These are phyloP conservation scores for Pyropia yezoensis DNA, from an alignment of 23 red algal species.

Conservation along the genomic window DNA sequence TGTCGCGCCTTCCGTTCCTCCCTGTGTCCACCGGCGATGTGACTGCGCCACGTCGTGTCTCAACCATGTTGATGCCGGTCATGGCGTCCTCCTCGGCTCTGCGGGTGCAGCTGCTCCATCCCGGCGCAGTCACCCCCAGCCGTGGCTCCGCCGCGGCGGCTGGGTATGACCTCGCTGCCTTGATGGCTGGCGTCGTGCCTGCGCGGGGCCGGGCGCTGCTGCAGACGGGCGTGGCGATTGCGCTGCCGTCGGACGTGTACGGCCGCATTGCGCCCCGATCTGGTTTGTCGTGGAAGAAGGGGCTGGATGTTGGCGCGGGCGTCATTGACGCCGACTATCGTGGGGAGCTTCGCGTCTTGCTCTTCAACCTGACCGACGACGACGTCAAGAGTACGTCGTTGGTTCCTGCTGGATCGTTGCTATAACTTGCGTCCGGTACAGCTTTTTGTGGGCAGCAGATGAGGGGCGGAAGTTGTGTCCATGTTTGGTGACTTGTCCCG, in stretches of 20 bases:
- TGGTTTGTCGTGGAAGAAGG: constrained; percentile 64
- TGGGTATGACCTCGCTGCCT: constrained; percentile 69
- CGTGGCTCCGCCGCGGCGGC: constrained; percentile 51
- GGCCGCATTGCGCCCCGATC: constrained; percentile 76
- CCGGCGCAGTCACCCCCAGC: constrained; percentile 27
- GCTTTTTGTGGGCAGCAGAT: too few relatives aligned
- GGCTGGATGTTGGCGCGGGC: constrained; percentile 76
- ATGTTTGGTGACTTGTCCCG: too few relatives aligned
- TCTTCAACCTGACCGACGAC: constrained; percentile 82
- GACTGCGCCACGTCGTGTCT: too few relatives aligned
- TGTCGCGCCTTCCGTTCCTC: too few relatives aligned
- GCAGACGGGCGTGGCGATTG: constrained; percentile 68
- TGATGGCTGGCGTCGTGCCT: constrained; percentile 29
- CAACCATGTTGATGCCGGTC: too few relatives aligned
- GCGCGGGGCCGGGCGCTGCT: constrained; percentile 45
- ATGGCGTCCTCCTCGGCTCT: constrained; percentile 5
- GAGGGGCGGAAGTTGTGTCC: too few relatives aligned
- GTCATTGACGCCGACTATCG: constrained; percentile 89
- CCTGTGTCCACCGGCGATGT: too few relatives aligned
- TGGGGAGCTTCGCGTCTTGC: constrained; percentile 65
- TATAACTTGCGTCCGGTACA: background rate
- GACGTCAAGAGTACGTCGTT: constrained; percentile 22
- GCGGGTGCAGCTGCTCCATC: constrained; percentile 40
- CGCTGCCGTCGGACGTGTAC: constrained; percentile 59
- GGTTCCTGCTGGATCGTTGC: background rate